Evolutionary conservation across 305 asterid genomes (phyloP), one percentile per base, ranked within the genome.

Genomic region (Solanum hybrid): DNA sequence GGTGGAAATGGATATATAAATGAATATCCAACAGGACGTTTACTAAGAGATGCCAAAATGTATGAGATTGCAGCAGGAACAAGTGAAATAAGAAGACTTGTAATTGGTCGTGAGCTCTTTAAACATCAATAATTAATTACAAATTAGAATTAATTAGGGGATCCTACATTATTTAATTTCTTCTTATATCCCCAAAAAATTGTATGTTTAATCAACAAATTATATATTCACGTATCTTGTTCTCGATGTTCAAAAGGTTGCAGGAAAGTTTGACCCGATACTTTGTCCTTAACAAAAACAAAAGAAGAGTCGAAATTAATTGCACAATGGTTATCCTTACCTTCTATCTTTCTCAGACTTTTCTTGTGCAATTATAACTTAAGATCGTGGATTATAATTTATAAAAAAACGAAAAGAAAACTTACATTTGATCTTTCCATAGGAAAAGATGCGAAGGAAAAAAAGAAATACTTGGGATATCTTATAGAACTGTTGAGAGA

Each of bases 1-100:
- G 99, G 99, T 86, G 99, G 99, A 64, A 97, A 97, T 87, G 99
- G 99, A n/a, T 97, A 96, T 79, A 96, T 97, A 69, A 97, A 97
- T 31, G 99, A 97, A 87, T 97, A 97, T 88, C 94, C 97, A 12
- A 96, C 99, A 0, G 99, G 98, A 27, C 98, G 99, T 26, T 95
- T 95, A 85, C 97, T 96, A 27, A 93, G 99, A 85, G 99, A 96
- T 88, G 98, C 99, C 76, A 96, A 97, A 93, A 80, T 97, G 88
- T 97, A 96, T 86, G 99, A 96, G 92, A 96, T 97, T 42, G 99
- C 98, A 37, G 99, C 98, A 26, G 98, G 99, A 87, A 97, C 98
- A 11, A 97, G 99, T 88, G 99, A 97, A 92, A 94, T 97, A n/a
- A 93, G 98, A 93, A 91, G 98, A 91, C 87, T 95, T 93, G 89